Evolutionary conservation across 352 stramenopile genomes (phyloP), one percentile per base, ranked within the genome.

Genomic region (Pythium dissimile): DNA sequence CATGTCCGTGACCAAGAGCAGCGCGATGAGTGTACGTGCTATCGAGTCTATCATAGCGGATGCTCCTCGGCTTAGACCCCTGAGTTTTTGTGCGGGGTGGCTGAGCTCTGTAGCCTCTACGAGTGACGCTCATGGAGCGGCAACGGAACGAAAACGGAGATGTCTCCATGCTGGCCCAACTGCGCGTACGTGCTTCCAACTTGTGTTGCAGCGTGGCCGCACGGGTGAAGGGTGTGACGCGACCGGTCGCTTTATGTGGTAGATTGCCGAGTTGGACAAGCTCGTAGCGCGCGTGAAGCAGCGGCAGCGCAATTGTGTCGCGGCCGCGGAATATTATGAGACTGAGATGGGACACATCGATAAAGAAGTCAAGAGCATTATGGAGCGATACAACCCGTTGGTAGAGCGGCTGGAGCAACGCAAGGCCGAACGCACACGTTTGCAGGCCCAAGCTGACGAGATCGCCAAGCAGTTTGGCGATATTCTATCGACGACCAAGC

Each of bases 221-320:
- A n/a, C n/a, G n/a, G n/a, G n/a, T n/a, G n/a, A n/a, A n/a, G n/a
- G n/a, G n/a, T n/a, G n/a, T n/a, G n/a, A n/a, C n/a, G n/a, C n/a
- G n/a, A n/a, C n/a, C n/a, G 13, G 24, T 39, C 12, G 23, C 27
- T 32, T 50, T 31, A 2, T 47, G 5, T 43, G 1, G n/a, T 51
- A 91, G 80, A 91, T 89, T 37, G 67, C 58, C 0, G 78, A 91
- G 63, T 58, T 91, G 15, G 80, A 89, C 67, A 91, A 88, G 32
- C 66, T 90, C 12, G 80, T 90, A 28, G 72, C 74, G 38, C 72
- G 72, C 26, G 80, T 90, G 56, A 77, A 85, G 49, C 80, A 90
- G 45, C 75, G 74, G 30, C 77, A 90, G 37, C 69, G 69, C 28
- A 79, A 75, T 38, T 88, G 76, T 28, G 67, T 85, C 16, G 56